Base-by-base conservation (phyloP, 306 rosid species). In the Dalbergia oliveri region DNA sequence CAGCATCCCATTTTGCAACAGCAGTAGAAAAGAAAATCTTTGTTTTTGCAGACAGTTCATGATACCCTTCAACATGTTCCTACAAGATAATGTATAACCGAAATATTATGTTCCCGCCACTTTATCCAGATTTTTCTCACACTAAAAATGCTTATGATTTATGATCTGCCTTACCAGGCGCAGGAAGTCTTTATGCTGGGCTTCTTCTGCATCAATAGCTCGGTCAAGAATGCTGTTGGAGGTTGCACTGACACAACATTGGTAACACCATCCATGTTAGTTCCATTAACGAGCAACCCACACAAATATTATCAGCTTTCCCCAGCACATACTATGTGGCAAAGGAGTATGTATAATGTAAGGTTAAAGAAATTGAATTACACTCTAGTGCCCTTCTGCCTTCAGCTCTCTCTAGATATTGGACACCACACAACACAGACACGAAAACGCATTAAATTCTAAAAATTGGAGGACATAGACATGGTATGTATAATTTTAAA, bases 41-140 rank as follows among this genome's bases (percentile, higher is more conserved):
- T 69, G 99, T 96, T 86, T 96, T 96, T 61, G 98, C 96, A 58
- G 99, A 96, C 84, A 96, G 83, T 81, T 93, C 98, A 79, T 96
- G 99, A 83, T 96, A 91, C 75, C 99, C 99, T 91, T 96, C 98
- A 78, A 96, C 91, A 68, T 93, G 99, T 78, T 96, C 94, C 99
- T 96, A 75, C 85, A 88, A 65, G 45, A 71, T 19, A 72, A 81
- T 47, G 70, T 75, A 75, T 69, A 67, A 66, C 66, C 77, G 39
- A 78, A 78, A 82, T 59, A 70, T 81, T 76, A 77, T 11, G 73
- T 49, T 66, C 73, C 62, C 9, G 11, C 66, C 44, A 60, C 75
- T 74, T 76, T 56, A 76, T 73, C 64, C 62, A 43, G 35, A 79
- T 62, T 47, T 80, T 71, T 69, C 62, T 49, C 69, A 5, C 47